phyloP scores from a whole-genome alignment of 2,329 filamentous ascomycete species.

The Zasmidium cellare region DNA sequence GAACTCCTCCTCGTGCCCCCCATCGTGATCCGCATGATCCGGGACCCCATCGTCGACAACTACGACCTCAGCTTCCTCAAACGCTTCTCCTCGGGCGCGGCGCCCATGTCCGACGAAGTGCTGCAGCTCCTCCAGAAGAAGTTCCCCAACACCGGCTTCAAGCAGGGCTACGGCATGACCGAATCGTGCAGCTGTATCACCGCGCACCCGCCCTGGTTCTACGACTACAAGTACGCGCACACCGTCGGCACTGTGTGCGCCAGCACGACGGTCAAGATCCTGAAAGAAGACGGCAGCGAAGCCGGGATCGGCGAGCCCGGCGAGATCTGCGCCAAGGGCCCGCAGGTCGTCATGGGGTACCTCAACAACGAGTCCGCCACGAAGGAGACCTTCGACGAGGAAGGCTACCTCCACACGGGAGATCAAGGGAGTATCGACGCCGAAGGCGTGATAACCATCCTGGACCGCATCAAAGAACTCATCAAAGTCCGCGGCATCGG shows the following conservation, averaged over 20 bases:
- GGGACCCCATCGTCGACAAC: constrained; percentile 54
- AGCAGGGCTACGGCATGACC: constrained; percentile 66
- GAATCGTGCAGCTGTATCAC: constrained; percentile 65
- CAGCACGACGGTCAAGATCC: constrained; percentile 60
- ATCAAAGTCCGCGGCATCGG: constrained; percentile 59
- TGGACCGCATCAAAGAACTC: constrained; percentile 52
- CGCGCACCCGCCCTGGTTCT: constrained; percentile 57
- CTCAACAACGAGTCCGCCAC: constrained; percentile 54
- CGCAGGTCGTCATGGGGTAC: constrained; percentile 56
- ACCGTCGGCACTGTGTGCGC: constrained; percentile 59
- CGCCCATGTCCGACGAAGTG: constrained; percentile 59
- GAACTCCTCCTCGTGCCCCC: constrained; percentile 62
- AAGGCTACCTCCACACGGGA: constrained; percentile 51
- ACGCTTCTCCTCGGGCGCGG: constrained; percentile 61
- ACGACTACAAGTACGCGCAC: constrained; percentile 59
- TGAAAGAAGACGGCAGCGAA: constrained; percentile 58
- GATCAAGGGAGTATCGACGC: constrained; percentile 39
- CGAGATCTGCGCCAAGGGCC: constrained; percentile 56
- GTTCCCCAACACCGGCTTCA: constrained; percentile 59
- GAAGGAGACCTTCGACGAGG: constrained; percentile 49
- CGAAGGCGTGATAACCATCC: constrained; percentile 55
- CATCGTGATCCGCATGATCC: constrained; percentile 61
- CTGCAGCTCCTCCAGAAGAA: constrained; percentile 55
- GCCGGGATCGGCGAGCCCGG: constrained; percentile 54
- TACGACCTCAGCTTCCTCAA: constrained; percentile 59